phyloP scores from a whole-genome alignment of 2,329 filamentous ascomycete species.

The Emericellopsis cladophorae region DNA sequence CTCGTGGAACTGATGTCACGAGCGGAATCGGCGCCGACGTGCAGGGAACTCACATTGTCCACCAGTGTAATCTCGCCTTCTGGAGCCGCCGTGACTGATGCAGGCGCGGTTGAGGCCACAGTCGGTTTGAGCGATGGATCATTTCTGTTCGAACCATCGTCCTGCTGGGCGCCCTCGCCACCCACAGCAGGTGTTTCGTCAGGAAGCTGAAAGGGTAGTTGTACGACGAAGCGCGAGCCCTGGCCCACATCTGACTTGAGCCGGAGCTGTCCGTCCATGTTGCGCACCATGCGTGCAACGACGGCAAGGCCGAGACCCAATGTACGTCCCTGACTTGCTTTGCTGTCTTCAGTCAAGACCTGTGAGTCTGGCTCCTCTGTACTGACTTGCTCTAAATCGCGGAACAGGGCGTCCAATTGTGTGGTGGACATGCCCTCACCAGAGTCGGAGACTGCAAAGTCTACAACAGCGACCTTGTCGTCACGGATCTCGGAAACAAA shows the following conservation, averaged over 20 bases:
- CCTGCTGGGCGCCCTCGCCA: conserved; percentile 1
- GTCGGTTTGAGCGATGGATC: conserved; percentile 1
- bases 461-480: conserved; percentile 48
- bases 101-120: conserved; percentile 8
- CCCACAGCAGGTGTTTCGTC: conserved; percentile 19
- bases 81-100: conserved; percentile 14
- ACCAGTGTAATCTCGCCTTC: conserved; percentile 51
- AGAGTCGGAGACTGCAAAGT: conserved; percentile 66
- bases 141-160: background rate
- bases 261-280: conserved; percentile 79
- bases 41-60: conserved; percentile 24
- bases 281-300: conserved; percentile 76
- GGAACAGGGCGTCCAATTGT: conserved; percentile 43
- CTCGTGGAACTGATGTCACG: background rate
- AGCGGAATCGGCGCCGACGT: conserved; percentile 6
- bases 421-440: conserved; percentile 58
- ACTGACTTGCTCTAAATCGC: conserved; percentile 46
- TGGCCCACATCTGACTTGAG: conserved; percentile 74
- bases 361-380: conserved; percentile 21
- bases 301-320: conserved; percentile 77
- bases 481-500: conserved; percentile 41
- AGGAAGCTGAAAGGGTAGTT: conserved; percentile 60
- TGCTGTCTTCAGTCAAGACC: conserved; percentile 11
- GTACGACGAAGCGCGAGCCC: conserved; percentile 71
- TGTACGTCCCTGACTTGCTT: conserved; percentile 25